Percentiles rank a stretch among this genome's conserved stretches.
Conservation (phyloP, 1,284 basidiomycete species). For the Meira nashicola region DNA sequence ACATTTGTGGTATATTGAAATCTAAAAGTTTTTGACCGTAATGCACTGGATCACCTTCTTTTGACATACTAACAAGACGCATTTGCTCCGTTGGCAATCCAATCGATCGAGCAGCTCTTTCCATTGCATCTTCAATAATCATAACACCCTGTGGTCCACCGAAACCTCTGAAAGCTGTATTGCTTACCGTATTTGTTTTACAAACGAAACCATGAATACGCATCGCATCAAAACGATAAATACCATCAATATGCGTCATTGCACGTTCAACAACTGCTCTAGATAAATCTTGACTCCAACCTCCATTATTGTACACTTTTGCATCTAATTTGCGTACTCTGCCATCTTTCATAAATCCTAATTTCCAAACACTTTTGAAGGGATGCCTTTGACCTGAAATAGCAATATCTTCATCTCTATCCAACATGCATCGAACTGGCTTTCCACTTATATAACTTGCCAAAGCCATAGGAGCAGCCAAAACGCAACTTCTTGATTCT, state of each 20-base stretch:
- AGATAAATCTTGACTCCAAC: constrained; percentile 52
- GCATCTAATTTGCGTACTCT: constrained; percentile 48
- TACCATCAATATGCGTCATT: constrained; percentile 52
- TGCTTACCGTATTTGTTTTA: constrained; percentile 54
- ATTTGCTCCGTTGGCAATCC: constrained; percentile 48
- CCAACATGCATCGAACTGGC: constrained; percentile 52
- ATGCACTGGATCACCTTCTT: constrained; percentile 51
- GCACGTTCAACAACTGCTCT: constrained; percentile 53
- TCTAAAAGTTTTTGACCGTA: constrained; percentile 52
- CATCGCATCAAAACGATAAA: constrained; percentile 45
- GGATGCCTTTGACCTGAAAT: constrained; percentile 53
- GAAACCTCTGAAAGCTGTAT: constrained; percentile 54
- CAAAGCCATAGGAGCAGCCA: constrained; percentile 38
- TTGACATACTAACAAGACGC: constrained; percentile 50
- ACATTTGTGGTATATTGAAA: constrained; percentile 52
- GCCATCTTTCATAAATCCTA: constrained; percentile 50
- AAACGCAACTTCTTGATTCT: constrained; percentile 39
- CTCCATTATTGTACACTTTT: constrained; percentile 53
- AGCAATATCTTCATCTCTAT: constrained; percentile 53
- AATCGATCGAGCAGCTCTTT: constrained; percentile 48
- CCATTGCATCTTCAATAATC: constrained; percentile 50
- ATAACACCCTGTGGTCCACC: constrained; percentile 54
- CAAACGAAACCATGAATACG: constrained; percentile 48
- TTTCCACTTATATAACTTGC: constrained; percentile 49
- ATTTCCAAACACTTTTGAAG: constrained; percentile 50